Base-by-base conservation (phyloP, 2,329 filamentous ascomycete species). In the Aspergillus sergii region DNA sequence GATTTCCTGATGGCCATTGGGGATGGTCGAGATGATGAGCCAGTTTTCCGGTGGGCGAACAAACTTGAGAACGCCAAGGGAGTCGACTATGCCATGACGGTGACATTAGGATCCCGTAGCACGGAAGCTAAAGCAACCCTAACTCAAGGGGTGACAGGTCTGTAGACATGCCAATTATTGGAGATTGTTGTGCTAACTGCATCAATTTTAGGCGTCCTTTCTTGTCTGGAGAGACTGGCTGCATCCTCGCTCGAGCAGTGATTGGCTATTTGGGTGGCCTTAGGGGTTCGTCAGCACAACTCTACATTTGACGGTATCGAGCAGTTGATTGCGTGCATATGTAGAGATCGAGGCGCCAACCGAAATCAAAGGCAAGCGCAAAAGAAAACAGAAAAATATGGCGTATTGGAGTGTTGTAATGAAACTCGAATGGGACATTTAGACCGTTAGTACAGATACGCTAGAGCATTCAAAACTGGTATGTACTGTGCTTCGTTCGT, bases 31-130 rank as follows among this genome's bases (percentile, higher is more conserved):
- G 94, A 97, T 70, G 95, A 98, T 68, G 94, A 98, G 75, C 91
- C 92, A 70, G 91, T 97, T 23, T 98, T 97, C 81, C 89, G 89
- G 66, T 98, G 95, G 94, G 95, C 94, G 21, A 97, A 97, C 79
- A 84, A 87, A 56, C 81, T 97, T 12, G 84, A 84, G 26, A 83
- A 85, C 3, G 80, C 85, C 10, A 84, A 85, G 21, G 79, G 80
- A 2, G 84, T 93, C 50, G 80, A 88, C 57, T 84, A 92, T 60
- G 91, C 95, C 4, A 88, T 91, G 65, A 97, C 94, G 2, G 93
- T 97, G 26, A 96, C 92, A 67, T 82, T 98, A 41, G 93, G 94
- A 57, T 91, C 86, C 73, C 87, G 93, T 66, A 97, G 94, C 78
- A 97, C 94, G 0, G 91, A 96, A 76, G 94, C 94, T 9, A 89